Evolutionary conservation across 345 rosid genomes (phyloP).

Genomic region (Murraya paniculata): DNA sequence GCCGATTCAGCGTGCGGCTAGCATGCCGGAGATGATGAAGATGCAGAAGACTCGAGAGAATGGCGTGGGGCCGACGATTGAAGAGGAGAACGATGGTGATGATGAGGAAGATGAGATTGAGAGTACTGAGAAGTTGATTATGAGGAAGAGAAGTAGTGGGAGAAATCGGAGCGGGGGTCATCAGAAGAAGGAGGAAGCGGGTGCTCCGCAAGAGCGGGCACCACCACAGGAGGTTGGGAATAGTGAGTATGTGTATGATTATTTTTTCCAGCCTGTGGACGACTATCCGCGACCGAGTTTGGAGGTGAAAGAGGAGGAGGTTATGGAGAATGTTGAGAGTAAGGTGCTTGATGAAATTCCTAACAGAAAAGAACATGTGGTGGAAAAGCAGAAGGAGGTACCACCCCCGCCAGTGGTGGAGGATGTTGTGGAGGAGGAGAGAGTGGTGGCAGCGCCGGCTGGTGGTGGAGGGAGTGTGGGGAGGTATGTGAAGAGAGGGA

Average conservation of each 20-base stretch:
- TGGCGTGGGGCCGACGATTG: slow-evolving; percentile 44
- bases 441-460: slow-evolving; percentile 9
- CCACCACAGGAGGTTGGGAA: slow-evolving; percentile 10
- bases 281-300: slow-evolving; percentile 59
- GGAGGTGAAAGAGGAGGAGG: slow-evolving; percentile 33
- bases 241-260: slow-evolving; percentile 25
- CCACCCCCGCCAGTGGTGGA: background rate
- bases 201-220: background rate
- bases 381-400: slow-evolving; percentile 5
- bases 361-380: slow-evolving; percentile 29
- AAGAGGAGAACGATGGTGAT: slow-evolving; percentile 57
- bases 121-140: slow-evolving; percentile 30
- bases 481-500: slow-evolving; percentile 31
- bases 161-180: slow-evolving; percentile 30
- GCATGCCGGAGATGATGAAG: slow-evolving; percentile 85
- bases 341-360: slow-evolving; percentile 40
- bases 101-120: slow-evolving; percentile 45
- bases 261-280: slow-evolving; percentile 45
- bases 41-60: slow-evolving; percentile 38
- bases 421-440: slow-evolving; percentile 9
- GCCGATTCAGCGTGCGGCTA: slow-evolving; percentile 66
- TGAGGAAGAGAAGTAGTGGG: slow-evolving; percentile 54
- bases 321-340: slow-evolving; percentile 27
- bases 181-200: slow-evolving; percentile 1
- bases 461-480: slow-evolving; percentile 24